These are phyloP conservation scores for Botrytis byssoidea DNA, from an alignment of 2,329 filamentous ascomycete genomes.

Conservation along the genomic window DNA sequence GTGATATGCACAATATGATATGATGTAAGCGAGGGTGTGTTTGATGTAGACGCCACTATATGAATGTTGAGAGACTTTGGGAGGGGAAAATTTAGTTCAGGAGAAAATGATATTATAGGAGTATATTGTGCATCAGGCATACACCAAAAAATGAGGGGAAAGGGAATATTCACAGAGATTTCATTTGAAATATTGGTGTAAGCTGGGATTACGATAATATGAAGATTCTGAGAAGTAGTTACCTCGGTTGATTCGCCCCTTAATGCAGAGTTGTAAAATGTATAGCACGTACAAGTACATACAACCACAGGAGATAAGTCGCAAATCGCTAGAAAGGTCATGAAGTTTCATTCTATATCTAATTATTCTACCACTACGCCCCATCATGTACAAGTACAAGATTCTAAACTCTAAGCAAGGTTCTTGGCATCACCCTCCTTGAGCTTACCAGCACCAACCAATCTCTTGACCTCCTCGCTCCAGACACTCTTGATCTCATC, in stretches of 20 bases:
- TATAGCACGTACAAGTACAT: background rate
- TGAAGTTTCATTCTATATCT: constrained; percentile 17
- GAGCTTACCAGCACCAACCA: constrained; percentile 79
- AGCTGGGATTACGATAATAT: background rate
- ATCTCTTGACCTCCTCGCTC: constrained; percentile 71
- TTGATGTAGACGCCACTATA: background rate
- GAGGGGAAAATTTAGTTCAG: background rate
- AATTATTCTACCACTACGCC: background rate
- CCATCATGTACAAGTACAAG: constrained; percentile 12
- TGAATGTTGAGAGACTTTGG: background rate
- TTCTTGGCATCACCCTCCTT: constrained; percentile 80
- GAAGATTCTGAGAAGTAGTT: background rate
- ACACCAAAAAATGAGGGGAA: no score
- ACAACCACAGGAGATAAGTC: background rate
- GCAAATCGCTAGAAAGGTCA: background rate
- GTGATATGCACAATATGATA: background rate
- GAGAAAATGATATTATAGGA: background rate
- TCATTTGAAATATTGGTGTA: background rate
- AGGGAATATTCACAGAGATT: background rate
- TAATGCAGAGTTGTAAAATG: no score
- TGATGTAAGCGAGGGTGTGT: background rate
- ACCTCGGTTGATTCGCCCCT: background rate
- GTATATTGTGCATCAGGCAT: background rate
- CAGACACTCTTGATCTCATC: constrained; percentile 85
- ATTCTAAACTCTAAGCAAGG: constrained; percentile 41